These are phyloP conservation scores for Polysphondylium violaceum DNA, from an alignment of 78 protist genomes.

Conservation along the genomic window DNA sequence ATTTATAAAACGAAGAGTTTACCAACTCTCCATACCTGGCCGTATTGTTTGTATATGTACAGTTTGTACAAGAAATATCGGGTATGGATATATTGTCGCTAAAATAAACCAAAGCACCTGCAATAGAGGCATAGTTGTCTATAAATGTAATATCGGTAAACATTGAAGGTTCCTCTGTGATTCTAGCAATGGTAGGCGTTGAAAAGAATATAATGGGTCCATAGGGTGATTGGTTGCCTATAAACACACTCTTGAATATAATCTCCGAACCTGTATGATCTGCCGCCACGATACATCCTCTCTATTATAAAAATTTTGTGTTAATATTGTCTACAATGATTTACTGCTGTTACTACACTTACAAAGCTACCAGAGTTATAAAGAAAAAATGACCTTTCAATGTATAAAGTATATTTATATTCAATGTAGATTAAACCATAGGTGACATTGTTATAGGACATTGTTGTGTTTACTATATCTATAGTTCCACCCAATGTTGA, in stretches of 20 bases:
- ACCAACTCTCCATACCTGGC: slow-evolving; percentile 26
- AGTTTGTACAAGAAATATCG: slow-evolving; percentile 13
- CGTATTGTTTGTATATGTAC: slow-evolving; percentile 23
- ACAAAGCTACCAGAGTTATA: slow-evolving; percentile 3
- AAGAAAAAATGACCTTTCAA: neutral
- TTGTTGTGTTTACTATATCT: neutral
- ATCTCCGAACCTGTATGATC: slow-evolving; percentile 47
- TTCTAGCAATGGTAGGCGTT: neutral
- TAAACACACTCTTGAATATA: neutral
- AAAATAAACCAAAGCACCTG: slow-evolving; percentile 48
- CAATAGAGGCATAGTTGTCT: neutral
- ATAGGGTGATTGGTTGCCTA: slow-evolving; percentile 23
- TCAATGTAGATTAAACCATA: slow-evolving; percentile 12
- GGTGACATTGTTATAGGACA: slow-evolving; percentile 7
- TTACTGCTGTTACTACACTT: no score
- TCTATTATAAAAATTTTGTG: slow-evolving; percentile 6
- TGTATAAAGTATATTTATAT: no score
- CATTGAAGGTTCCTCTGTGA: neutral
- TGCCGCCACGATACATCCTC: slow-evolving; percentile 40
- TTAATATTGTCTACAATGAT: no score
- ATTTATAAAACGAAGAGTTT: slow-evolving; percentile 8
- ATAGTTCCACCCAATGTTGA: slow-evolving; percentile 4
- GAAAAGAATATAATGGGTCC: slow-evolving; percentile 50
- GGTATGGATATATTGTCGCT: slow-evolving; percentile 19
- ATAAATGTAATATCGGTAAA: neutral